Base-by-base conservation (phyloP, 2,329 filamentous ascomycete species). In the Fusarium fujikuroi region DNA sequence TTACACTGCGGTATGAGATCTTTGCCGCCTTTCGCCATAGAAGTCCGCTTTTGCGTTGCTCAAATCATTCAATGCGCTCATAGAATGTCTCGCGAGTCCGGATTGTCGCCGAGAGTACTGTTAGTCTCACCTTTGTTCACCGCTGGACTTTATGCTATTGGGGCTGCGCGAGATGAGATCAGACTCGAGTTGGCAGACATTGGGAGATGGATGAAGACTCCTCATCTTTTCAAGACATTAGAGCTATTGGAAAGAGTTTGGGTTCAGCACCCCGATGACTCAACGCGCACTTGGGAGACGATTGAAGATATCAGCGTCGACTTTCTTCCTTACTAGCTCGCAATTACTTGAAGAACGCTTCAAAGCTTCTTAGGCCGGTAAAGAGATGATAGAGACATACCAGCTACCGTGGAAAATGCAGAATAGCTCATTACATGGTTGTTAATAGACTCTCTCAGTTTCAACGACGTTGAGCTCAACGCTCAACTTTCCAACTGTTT, bases 171-270 rank as follows among this genome's bases (percentile, higher is more conserved):
- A 21, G 44, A 60, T 8, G 58, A 56, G 10, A 52, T 74, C 6
- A 53, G 49, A 16, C 58, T 32, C 3, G 67, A 58, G 3, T 36
- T 74, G 23, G 44, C 15, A 21, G 60, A 69, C 9, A 69, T 74
- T 19, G 63, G 63, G 10, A 49, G 42, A 21, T 74, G 71, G 71
- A 74, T 74, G 67, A 65, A 39, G 30, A 74, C 67, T 14, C 70
- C 63, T 9, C 72, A 73, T 49, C 18, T 74, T 4, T 30, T 32
- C 3, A 74, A 74, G 9, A 71, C 67, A 19, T 1, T 64, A 14
- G 28, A 36, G 1, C 21, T 74, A 5, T 37, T 74, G 25, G 63
- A 71, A 19, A 50, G 59, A 9, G 63, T 65, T 18, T 74, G 72
- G 70, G 12, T 40, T 23, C 49, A 63, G 15, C 49, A 40, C 0